Evolutionary conservation across 148 eudicot genomes (phyloP), one percentile per base, ranked within the genome.

Genomic region (Fagopyrum tataricum): DNA sequence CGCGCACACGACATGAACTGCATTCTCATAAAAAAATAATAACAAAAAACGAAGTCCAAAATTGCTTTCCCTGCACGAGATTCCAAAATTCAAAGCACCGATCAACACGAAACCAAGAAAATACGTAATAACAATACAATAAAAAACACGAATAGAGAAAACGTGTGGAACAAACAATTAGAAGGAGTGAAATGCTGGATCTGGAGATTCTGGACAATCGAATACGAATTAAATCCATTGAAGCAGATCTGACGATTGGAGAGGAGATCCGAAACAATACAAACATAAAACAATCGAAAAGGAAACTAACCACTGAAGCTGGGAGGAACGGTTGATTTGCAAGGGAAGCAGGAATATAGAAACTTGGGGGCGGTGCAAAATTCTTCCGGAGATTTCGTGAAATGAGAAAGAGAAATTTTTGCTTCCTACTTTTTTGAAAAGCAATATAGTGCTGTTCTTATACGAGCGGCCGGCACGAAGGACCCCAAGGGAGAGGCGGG

Each of bases 221-320:
- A 13, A 64, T 42, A 14, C 69, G 43, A 39, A 64, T 64, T 64
- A 2, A 15, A 64, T 31, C 41, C 41, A 15, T 31, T 37, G 9
- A 37, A 64, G 69, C 69, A 64, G 69, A 64, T 64, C 69, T 64
- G 69, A 64, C 69, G 18, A 10, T 39, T 4, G 69, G 20, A 39
- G 39, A 1, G 15, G 69, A 64, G 69, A 64, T 64, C 69, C 69
- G 43, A 39, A 13, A 64, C 69, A 42, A 13, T 37, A 64, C 13
- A 64, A 42, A 14, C 4, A n/a, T 4, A 64, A 15, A 39, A 15
- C 21, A 20, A 64, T 64, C 69, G 69, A 39, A 64, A 4, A 64
- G 69, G 69, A 64, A 64, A 64, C 69, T 64, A 31, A 64, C 69
- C 69, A 15, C 20, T 18, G 61, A 20, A 64, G 69, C 26, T 37